Evolutionary conservation across 2,329 filamentous ascomycete species (phyloP), one percentile per base, ranked within the genome.

Genomic region (Tolypocladium guangdongense): DNA sequence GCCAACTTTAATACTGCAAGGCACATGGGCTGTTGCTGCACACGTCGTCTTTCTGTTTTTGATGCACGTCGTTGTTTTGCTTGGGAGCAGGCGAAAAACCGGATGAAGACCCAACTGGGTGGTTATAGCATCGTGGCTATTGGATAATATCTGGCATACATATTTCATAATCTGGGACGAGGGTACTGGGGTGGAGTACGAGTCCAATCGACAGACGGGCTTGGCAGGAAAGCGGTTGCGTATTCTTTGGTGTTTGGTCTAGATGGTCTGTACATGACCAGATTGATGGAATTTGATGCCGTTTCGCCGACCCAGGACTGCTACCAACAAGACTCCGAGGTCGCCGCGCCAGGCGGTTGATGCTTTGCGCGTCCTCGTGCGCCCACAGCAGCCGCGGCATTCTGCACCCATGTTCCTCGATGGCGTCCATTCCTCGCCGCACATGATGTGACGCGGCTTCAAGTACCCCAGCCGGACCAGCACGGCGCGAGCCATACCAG

Each of bases 1-100:
- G 88, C 50, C 84, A 90, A 65, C 72, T 91, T 62, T 91, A 80
- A 67, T 43, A 35, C 37, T n/a, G 7, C 22, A 24, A 22, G 50
- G 30, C 24, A 33, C 12, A 65, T 32, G n/a, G 16, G 18, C 18
- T 7, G 4, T 18, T n/a, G 36, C 46, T 12, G 16, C n/a, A 4
- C 18, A 5, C 33, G 22, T 10, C 22, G 1, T 14, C 16, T 37
- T 36, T 37, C 12, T 39, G 37, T 36, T 57, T 41, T 49, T 50
- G 36, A 18, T 55, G 16, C 48, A 52, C 49, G 45, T 20, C 48
- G 30, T 39, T 46, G 36, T 52, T 46, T 33, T 18, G 24, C 38
- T 45, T 37, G 37, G 54, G 54, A 47, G 51, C 55, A 35, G 38
- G 33, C 37, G 50, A 32, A 49, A 24, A 49, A 18, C 39, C 22